Evolutionary conservation across 768 basidiomycete species (phyloP), one percentile per base, ranked within the genome.

Genomic region (Russula sp.): DNA sequence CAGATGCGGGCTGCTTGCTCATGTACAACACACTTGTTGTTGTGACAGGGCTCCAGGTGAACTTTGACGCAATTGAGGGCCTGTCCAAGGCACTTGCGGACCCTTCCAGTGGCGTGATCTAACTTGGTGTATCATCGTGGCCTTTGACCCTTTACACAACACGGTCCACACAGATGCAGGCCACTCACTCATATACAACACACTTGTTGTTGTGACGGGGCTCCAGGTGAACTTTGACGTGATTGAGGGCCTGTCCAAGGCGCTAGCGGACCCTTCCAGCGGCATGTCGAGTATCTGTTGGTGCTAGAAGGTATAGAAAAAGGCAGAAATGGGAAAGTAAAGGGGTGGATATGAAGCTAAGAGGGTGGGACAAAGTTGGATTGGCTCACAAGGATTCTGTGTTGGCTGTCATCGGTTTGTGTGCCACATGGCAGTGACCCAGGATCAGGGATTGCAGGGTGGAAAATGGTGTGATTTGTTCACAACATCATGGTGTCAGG

Each of bases 251-350:
- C 77, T 99, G 6, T 71, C 81, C 18, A 78, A 81, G 60, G 96
- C 93, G 0, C 80, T 99, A 20, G 78, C 80, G n/a, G 84, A 93
- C 69, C 81, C 88, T 13, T 72, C 75, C 7, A 88, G 88, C 2
- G 87, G 88, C 2, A 94, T 99, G 36, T 91, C 93, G 8, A 88
- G 90, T 9, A 97, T 97, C 63, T 98, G n/a, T n/a, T n/a, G n/a
- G n/a, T n/a, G n/a, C n/a, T n/a, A n/a, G n/a, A n/a, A n/a, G n/a
- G n/a, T n/a, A n/a, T n/a, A n/a, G n/a, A n/a, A n/a, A n/a, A n/a
- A n/a, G n/a, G n/a, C n/a, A n/a, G n/a, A n/a, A n/a, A n/a, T n/a
- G n/a, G n/a, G n/a, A n/a, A n/a, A n/a, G n/a, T n/a, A n/a, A n/a
- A n/a, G n/a, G n/a, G n/a, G n/a, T n/a, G n/a, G n/a, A n/a, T n/a